A percentile compares a stretch with the other conserved stretches of the same genome.
These are phyloP conservation scores for Phascolomyces articulosus DNA, from an alignment of 371 early-diverging fungal genomes.

Conservation along the genomic window DNA sequence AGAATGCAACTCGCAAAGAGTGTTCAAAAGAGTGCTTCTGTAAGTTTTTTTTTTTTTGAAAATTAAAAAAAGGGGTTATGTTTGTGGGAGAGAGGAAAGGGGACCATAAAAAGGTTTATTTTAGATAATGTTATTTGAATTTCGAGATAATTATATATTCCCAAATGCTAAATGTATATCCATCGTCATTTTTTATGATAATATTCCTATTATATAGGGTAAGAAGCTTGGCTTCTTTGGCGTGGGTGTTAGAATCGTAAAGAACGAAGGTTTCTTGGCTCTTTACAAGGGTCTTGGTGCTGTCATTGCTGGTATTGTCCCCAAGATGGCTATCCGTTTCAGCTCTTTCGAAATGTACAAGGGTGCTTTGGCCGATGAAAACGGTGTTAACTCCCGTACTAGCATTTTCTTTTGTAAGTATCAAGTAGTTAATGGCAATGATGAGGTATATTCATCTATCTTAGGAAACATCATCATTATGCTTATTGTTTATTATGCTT, in stretches of 20 bases:
- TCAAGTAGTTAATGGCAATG: no score
- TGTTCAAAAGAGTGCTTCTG: constrained; percentile 38
- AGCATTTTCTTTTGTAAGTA: constrained; percentile 83
- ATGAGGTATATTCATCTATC: no score
- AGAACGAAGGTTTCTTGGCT: constrained; percentile 87
- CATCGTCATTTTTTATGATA: not conserved
- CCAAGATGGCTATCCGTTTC: constrained; percentile 99
- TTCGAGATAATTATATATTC: not conserved
- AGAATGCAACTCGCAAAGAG: constrained; percentile 85
- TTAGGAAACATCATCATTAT: not conserved
- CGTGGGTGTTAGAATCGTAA: constrained; percentile 84
- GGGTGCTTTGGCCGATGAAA: constrained; percentile 71
- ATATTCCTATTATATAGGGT: constrained; percentile 24
- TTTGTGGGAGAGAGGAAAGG: not conserved
- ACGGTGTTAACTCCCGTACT: constrained; percentile 71
- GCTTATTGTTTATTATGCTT: not conserved
- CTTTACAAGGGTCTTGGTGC: constrained; percentile 98
- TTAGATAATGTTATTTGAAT: no score
- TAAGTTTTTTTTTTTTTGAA: constrained; percentile 26
- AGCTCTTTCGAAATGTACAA: constrained; percentile 96
- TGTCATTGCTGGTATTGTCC: constrained; percentile 96
- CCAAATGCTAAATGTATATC: not conserved
- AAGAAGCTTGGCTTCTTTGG: constrained; percentile 73
- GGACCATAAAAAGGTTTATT: no score
- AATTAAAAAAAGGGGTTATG: not conserved